Evolutionary conservation across 306 rosid species (phyloP), one percentile per base, ranked within the genome.

Genomic region (Hippophae rhamnoides): DNA sequence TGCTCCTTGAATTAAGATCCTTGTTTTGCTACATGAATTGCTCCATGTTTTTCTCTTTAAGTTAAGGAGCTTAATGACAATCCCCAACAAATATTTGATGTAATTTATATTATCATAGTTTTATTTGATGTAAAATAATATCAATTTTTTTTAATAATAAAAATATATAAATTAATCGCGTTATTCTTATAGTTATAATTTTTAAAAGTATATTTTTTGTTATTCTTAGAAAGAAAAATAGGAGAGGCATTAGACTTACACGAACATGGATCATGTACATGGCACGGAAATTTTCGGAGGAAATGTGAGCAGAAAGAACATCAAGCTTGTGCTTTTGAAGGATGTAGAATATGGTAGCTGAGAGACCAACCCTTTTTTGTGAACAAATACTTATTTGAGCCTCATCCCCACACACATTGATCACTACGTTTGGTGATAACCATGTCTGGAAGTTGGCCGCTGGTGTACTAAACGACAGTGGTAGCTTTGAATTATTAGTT

Each of bases 331-430:
- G 56, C 78, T 82, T 86, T 27, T 86, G 79, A 2, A 89, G 25
- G 54, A 86, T 77, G 56, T 52, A 70, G 69, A 77, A 79, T 3
- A 84, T 64, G 40, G 65, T 40, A 7, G 84, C 27, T 41, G 75
- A 66, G 8, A 82, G 58, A 6, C 94, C 77, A 0, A 58, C 51
- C 62, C 77, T 84, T 70, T 43, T 63, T 6, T 61, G 40, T 0
- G 83, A 50, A 27, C 74, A 86, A 5, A 86, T 62, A 62, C 75
- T 60, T 52, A 78, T 73, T 14, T 86, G 89, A 43, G 94, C 95
- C 6, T 73, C 72, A 6, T 53, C 69, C 7, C 88, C 94, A 13
- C 62, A 69, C 6, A 80, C 44, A 59, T 63, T 82, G 64, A 84
- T 0, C 2, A 79, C 82, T 1, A 86, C 57, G 47, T 82, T 82